phyloP scores from a whole-genome alignment of 1,284 basidiomycete species.

The Retiboletus fuscus region DNA sequence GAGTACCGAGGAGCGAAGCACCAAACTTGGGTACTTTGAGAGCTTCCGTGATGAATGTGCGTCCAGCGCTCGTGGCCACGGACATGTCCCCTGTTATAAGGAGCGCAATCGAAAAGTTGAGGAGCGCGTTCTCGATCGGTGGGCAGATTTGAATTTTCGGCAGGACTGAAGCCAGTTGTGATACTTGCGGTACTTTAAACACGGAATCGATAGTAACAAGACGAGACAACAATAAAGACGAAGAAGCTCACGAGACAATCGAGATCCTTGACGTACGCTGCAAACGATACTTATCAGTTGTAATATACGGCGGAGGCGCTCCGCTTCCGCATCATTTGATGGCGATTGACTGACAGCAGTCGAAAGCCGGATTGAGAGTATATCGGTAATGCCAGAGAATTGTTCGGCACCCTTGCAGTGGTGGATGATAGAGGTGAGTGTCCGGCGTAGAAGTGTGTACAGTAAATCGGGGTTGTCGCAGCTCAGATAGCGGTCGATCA shows the following conservation, averaged over 20 bases:
- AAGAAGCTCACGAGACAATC: slow-evolving; percentile 64
- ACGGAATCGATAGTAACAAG: neutral
- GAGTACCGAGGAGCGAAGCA: slow-evolving; percentile 64
- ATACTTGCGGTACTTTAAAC: slow-evolving; percentile 61
- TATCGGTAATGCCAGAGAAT: slow-evolving; percentile 70
- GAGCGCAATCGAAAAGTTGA: slow-evolving; percentile 63
- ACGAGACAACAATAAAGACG: neutral
- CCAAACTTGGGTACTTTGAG: slow-evolving; percentile 59
- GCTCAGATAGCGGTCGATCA: slow-evolving; percentile 67
- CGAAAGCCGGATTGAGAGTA: slow-evolving; percentile 56
- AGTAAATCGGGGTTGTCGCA: slow-evolving; percentile 58
- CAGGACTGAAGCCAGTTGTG: slow-evolving; percentile 59
- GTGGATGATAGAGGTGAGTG: slow-evolving; percentile 83
- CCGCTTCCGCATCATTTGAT: slow-evolving; percentile 34
- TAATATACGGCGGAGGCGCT: slow-evolving; percentile 55
- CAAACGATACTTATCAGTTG: slow-evolving; percentile 64
- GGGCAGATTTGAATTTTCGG: slow-evolving; percentile 53
- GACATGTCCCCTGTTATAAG: slow-evolving; percentile 73
- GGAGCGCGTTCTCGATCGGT: slow-evolving; percentile 55
- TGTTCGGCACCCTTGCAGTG: slow-evolving; percentile 78
- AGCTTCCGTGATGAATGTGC: slow-evolving; percentile 65
- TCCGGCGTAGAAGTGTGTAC: slow-evolving; percentile 70
- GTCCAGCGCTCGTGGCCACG: slow-evolving; percentile 70
- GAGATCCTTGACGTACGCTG: slow-evolving; percentile 73
- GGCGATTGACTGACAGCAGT: slow-evolving; percentile 28